These are phyloP conservation scores for Diaporthe longicolla DNA, from an alignment of 2,329 filamentous ascomycete genomes.

Conservation along the genomic window DNA sequence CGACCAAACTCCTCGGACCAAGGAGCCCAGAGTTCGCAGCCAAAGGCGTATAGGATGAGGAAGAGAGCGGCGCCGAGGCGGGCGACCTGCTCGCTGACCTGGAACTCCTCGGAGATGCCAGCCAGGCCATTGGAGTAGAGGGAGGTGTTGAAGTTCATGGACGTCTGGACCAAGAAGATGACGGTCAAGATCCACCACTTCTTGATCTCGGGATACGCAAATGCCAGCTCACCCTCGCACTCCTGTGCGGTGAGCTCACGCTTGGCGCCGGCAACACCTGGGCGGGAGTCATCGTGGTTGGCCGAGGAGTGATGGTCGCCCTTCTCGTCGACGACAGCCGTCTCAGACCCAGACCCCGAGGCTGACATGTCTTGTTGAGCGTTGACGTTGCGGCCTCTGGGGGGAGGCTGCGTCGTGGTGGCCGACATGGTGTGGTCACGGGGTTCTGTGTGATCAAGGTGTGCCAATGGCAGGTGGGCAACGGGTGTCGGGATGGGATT, in stretches of 20 bases:
- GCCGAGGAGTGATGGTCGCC: background rate
- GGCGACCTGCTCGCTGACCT: slow-evolving; percentile 77
- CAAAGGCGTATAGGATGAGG: slow-evolving; percentile 84
- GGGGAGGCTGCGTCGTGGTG: slow-evolving; percentile 27
- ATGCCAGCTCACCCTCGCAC: slow-evolving; percentile 77
- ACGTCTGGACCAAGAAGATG: slow-evolving; percentile 81
- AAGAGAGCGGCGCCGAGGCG: slow-evolving; percentile 84
- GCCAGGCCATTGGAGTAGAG: slow-evolving; percentile 78
- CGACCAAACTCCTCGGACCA: slow-evolving; percentile 89
- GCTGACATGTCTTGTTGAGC: background rate
- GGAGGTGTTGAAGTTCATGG: slow-evolving; percentile 85
- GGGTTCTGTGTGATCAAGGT: background rate
- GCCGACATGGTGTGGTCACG: slow-evolving; percentile 11
- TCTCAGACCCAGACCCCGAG: slow-evolving; percentile 7
- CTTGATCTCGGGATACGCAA: slow-evolving; percentile 70
- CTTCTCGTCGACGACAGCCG: slow-evolving; percentile 37
- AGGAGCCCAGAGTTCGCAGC: slow-evolving; percentile 89
- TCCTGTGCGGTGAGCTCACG: slow-evolving; percentile 67
- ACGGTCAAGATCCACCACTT: slow-evolving; percentile 82
- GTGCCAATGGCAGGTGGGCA: background rate
- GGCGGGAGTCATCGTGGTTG: slow-evolving; percentile 7
- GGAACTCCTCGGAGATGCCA: slow-evolving; percentile 77
- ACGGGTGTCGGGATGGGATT: background rate
- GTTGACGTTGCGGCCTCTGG: background rate
- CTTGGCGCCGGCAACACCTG: slow-evolving; percentile 44